A percentile compares a stretch with the other conserved stretches of the same genome.
Conservation (phyloP, 2,329 filamentous ascomycete species). For the Tolypocladium tundrense region DNA sequence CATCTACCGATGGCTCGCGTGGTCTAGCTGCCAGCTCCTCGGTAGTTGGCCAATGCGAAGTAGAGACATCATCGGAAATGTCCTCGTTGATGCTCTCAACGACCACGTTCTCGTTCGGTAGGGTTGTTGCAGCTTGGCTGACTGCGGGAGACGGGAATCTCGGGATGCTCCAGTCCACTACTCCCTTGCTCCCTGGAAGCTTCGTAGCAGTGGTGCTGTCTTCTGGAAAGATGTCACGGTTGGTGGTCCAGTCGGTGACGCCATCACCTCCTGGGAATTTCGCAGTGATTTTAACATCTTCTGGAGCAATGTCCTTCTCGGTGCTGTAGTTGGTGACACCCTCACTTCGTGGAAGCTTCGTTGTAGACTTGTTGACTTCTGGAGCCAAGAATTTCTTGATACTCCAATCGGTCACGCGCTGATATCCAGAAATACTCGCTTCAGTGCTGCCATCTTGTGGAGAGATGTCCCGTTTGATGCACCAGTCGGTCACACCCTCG, state of each 20-base stretch:
- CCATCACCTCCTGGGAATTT: background rate
- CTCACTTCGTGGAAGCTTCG: background rate
- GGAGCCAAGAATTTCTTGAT: background rate
- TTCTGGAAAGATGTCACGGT: background rate
- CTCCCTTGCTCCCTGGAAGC: slow-evolving; percentile 5
- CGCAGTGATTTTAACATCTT: background rate
- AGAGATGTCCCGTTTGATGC: background rate
- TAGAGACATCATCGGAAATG: background rate
- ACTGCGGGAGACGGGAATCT: background rate
- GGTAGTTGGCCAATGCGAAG: background rate
- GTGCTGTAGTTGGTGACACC: too few relatives aligned
- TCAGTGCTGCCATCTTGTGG: background rate
- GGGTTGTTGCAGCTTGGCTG: background rate
- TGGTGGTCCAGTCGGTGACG: background rate
- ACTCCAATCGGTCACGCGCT: background rate
- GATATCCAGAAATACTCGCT: background rate
- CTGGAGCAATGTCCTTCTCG: background rate
- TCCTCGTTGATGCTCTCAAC: background rate
- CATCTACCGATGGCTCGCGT: background rate
- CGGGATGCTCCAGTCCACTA: background rate
- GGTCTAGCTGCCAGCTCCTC: background rate
- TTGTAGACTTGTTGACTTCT: background rate
- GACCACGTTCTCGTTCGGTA: background rate
- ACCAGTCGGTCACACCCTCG: background rate
- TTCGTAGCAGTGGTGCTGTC: background rate